Evolutionary conservation across 2,329 filamentous ascomycete species (phyloP).

Genomic region (Ophiostoma pallidulum): DNA sequence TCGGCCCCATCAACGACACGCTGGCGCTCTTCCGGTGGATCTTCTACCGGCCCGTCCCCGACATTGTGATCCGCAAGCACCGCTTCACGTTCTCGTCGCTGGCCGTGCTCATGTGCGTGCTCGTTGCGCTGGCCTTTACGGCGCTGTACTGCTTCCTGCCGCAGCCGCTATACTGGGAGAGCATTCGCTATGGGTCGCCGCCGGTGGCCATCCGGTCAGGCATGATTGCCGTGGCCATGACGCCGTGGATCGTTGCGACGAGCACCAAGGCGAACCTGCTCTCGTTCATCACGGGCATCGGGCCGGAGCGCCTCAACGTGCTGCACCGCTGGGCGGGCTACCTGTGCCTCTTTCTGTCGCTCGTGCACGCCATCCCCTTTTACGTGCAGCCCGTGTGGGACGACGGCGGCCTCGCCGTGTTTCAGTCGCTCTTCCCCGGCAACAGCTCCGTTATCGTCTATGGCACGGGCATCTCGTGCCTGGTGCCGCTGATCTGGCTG

Average conservation of each 20-base stretch:
- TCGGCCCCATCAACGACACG: conserved; percentile 64
- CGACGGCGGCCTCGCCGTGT: conserved; percentile 61
- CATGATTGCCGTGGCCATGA: conserved; percentile 85
- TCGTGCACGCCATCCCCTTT: conserved; percentile 82
- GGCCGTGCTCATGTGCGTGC: conserved; percentile 58
- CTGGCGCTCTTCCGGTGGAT: conserved; percentile 79
- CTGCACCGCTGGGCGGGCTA: conserved; percentile 89
- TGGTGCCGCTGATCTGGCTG: conserved; percentile 73
- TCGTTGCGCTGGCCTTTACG: conserved; percentile 61
- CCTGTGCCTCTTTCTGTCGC: conserved; percentile 68
- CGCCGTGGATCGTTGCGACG: conserved; percentile 84
- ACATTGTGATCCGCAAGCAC: conserved; percentile 57
- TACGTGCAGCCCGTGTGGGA: conserved; percentile 84
- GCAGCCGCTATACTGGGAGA: conserved; percentile 81
- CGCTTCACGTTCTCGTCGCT: conserved; percentile 74
- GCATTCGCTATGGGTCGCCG: conserved; percentile 78
- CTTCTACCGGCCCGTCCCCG: conserved; percentile 79
- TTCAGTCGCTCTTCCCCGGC: conserved; percentile 57
- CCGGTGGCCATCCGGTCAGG: conserved; percentile 78
- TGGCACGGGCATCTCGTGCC: conserved; percentile 73
- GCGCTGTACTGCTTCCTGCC: conserved; percentile 77
- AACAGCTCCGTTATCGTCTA: conserved; percentile 60
- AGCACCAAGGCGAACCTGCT: conserved; percentile 88
- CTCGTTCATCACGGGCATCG: conserved; percentile 76
- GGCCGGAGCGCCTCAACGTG: conserved; percentile 85